These are phyloP conservation scores for Penicillium goetzii DNA, from an alignment of 495 filamentous ascomycete species.

Conservation along the genomic window DNA sequence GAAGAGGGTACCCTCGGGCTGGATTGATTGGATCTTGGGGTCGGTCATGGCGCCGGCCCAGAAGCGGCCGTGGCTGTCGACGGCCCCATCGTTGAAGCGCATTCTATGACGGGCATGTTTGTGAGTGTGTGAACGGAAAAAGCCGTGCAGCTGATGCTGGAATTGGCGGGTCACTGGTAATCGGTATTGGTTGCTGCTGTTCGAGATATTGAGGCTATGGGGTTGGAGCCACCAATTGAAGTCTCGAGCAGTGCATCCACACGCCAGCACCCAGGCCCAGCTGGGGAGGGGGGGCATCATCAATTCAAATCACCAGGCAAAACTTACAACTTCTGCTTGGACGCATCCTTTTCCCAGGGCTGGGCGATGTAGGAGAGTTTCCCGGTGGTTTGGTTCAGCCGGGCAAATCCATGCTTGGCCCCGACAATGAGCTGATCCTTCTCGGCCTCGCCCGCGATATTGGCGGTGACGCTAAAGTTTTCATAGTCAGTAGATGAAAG, in stretches of 20 bases:
- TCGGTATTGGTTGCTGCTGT: not conserved
- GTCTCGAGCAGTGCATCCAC: not conserved
- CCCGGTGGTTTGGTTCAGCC: constrained; percentile 69
- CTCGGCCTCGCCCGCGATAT: constrained; percentile 66
- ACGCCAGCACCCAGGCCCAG: not conserved
- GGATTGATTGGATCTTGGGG: constrained; percentile 42
- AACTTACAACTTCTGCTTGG: constrained; percentile 6
- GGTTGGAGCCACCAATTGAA: not conserved
- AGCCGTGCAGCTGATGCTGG: not conserved
- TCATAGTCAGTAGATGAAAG: constrained; percentile 20
- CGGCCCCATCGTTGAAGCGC: constrained; percentile 79
- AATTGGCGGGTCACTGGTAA: not conserved
- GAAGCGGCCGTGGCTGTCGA: constrained; percentile 80
- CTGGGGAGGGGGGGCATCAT: not conserved
- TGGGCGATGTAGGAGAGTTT: constrained; percentile 63
- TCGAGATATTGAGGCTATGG: not conserved
- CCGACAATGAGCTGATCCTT: constrained; percentile 71
- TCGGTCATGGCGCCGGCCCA: constrained; percentile 94
- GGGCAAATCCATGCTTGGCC: constrained; percentile 79
- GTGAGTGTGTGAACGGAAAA: constrained; percentile 5
- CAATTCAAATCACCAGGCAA: not conserved
- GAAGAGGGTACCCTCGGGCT: constrained; percentile 60
- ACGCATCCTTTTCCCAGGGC: constrained; percentile 52
- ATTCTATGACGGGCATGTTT: constrained; percentile 42
- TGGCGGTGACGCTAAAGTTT: constrained; percentile 68